These are phyloP conservation scores for Magnaporthiopsis rhizophila DNA, from an alignment of 2,329 filamentous ascomycete genomes.

Conservation along the genomic window DNA sequence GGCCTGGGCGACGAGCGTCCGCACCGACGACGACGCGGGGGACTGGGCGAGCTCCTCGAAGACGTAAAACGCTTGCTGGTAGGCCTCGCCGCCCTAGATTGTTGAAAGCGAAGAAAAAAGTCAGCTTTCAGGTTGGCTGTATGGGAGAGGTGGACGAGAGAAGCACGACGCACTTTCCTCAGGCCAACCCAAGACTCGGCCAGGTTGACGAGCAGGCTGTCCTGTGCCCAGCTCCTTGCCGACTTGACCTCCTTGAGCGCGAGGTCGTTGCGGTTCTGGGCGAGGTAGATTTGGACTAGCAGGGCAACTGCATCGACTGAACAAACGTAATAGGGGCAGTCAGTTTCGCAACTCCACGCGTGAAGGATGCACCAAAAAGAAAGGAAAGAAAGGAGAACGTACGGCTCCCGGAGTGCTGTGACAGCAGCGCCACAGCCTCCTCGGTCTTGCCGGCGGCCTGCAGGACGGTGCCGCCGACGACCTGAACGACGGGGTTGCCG, in stretches of 20 bases:
- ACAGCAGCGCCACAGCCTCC: constrained; percentile 71
- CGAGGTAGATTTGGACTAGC: constrained; percentile 84
- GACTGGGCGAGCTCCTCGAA: constrained; percentile 92
- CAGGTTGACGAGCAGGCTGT: constrained; percentile 86
- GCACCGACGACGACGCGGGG: constrained; percentile 67
- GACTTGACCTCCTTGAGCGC: constrained; percentile 82
- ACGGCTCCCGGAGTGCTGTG: constrained; percentile 82
- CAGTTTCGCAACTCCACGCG: background rate
- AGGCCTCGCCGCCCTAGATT: constrained; percentile 78
- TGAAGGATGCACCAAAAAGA: background rate
- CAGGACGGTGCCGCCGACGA: constrained; percentile 73
- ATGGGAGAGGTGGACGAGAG: background rate
- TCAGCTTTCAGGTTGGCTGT: background rate
- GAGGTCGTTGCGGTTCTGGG: constrained; percentile 85
- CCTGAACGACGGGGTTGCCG: constrained; percentile 74
- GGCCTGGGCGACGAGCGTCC: constrained; percentile 77
- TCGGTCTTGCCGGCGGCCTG: constrained; percentile 76
- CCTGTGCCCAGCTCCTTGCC: constrained; percentile 89
- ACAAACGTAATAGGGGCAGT: background rate
- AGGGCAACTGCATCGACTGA: constrained; percentile 70
- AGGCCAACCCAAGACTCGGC: constrained; percentile 93
- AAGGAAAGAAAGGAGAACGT: constrained; percentile 26
- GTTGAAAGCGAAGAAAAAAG: constrained; percentile 10
- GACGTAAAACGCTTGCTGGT: constrained; percentile 95
- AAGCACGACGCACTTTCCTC: constrained; percentile 57